phyloP scores from a whole-genome alignment of 345 rosid genomes.

The Eucalyptus sideroxylon region DNA sequence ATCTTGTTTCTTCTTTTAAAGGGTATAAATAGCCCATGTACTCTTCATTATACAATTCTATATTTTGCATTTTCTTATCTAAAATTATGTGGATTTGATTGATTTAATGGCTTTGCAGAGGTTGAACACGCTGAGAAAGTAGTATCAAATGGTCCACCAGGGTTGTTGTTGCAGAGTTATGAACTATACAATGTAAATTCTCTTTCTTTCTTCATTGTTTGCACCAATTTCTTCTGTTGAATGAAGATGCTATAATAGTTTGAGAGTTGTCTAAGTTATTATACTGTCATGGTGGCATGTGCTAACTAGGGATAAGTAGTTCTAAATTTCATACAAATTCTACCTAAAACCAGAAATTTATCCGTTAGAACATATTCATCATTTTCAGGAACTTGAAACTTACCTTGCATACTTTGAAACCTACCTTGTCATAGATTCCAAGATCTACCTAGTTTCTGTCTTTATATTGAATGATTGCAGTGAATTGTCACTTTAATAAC shows the following conservation, averaged over 20 bases:
- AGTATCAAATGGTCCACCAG: neutral
- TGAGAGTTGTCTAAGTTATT: neutral
- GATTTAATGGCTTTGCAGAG: neutral
- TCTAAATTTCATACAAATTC: rapidly evolving
- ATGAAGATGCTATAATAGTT: neutral
- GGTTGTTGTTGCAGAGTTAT: constrained; percentile 23
- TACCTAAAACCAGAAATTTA: no score
- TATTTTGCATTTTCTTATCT: neutral
- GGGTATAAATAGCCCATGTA: neutral
- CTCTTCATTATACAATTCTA: neutral
- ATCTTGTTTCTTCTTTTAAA: neutral
- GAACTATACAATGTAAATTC: no score
- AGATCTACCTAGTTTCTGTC: no score
- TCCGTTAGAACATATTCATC: no score
- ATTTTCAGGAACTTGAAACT: no score
- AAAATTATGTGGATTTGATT: neutral
- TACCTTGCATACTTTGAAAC: rapidly evolving
- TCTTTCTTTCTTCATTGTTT: neutral
- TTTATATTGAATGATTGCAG: no score
- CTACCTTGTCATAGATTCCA: no score
- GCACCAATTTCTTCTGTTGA: neutral
- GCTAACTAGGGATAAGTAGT: neutral
- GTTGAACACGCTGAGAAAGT: neutral
- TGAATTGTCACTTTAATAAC: no score
- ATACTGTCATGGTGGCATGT: constrained; percentile 21